Conservation (phyloP, 179 eudicot species). For the Amaranthus tricolor region DNA sequence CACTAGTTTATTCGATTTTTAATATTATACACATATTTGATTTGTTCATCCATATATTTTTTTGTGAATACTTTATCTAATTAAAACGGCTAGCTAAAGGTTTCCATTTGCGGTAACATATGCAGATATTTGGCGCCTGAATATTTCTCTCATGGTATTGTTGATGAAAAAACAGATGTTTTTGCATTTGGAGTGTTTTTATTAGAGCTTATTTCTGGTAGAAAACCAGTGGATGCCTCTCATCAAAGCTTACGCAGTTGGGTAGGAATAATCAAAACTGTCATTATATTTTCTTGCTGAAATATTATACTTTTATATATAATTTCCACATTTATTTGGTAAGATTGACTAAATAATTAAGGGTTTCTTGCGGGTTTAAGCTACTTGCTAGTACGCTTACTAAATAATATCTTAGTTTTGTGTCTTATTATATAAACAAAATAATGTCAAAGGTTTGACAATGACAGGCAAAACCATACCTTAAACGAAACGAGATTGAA, state of each 20-base stretch:
- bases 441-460: conserved; percentile 23
- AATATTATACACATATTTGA: too few species aligned
- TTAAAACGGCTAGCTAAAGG: too few species aligned
- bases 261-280: conserved; percentile 40
- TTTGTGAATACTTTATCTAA: too few species aligned
- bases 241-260: conserved; percentile 83
- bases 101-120: too few species aligned
- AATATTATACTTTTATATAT: background rate
- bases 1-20: too few species aligned
- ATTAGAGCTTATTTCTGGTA: conserved; percentile 79
- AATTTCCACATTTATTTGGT: too few species aligned
- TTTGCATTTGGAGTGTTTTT: conserved; percentile 91
- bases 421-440: background rate
- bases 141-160: conserved; percentile 91
- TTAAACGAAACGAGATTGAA: conserved; percentile 56
- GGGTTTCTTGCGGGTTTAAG: conserved; percentile 31
- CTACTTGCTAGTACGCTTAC: too few species aligned
- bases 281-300: background rate
- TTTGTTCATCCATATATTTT: too few species aligned
- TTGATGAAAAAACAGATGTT: conserved; percentile 94
- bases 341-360: conserved; percentile 1
- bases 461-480: conserved; percentile 75
- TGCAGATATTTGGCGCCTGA: conserved; percentile 92
- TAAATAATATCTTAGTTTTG: too few species aligned
- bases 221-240: conserved; percentile 82